Percentiles rank a stretch among this genome's conserved stretches.
Conservation (phyloP, 2,329 filamentous ascomycete genomes). For the Fonsecaea nubica region DNA sequence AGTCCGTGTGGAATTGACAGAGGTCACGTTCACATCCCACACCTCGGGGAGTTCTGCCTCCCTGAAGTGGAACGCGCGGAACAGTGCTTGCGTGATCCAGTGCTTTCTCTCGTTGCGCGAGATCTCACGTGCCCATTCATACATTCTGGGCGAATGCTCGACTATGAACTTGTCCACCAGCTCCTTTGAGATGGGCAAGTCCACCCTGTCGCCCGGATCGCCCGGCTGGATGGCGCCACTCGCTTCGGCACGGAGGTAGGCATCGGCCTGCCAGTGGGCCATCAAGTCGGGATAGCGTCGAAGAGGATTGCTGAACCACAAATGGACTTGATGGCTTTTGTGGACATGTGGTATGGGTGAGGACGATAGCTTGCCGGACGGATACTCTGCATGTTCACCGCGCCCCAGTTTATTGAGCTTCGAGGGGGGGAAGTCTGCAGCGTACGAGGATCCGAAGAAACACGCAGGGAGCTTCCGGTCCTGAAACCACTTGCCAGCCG, state of each 20-base stretch:
- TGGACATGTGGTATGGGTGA: constrained; percentile 57
- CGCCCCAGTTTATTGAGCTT: constrained; percentile 47
- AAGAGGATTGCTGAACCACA: constrained; percentile 66
- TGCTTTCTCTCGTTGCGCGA: constrained; percentile 41
- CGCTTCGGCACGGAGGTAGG: constrained; percentile 64
- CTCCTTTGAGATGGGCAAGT: constrained; percentile 58
- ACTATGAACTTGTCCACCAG: constrained; percentile 59
- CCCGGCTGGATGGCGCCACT: constrained; percentile 44
- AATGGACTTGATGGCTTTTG: constrained; percentile 59
- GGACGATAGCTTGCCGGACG: constrained; percentile 48
- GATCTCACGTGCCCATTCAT: constrained; percentile 4
- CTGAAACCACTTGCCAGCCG: constrained; percentile 60
- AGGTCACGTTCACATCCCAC: constrained; percentile 35
- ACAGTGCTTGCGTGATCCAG: constrained; percentile 62
- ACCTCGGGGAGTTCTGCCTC: constrained; percentile 59
- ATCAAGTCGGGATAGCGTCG: constrained; percentile 67
- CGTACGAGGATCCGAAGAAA: constrained; percentile 52
- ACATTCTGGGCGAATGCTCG: constrained; percentile 49
- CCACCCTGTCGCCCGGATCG: constrained; percentile 19
- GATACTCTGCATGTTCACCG: constrained; percentile 15
- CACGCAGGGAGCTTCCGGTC: constrained; percentile 59
- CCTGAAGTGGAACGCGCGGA: constrained; percentile 63
- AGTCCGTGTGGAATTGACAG: constrained; percentile 1
- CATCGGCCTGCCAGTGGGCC: constrained; percentile 69
- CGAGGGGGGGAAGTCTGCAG: constrained; percentile 45